Base-by-base conservation (phyloP, 2,329 filamentous ascomycete genomes). In the Arthrinium phaeospermum region DNA sequence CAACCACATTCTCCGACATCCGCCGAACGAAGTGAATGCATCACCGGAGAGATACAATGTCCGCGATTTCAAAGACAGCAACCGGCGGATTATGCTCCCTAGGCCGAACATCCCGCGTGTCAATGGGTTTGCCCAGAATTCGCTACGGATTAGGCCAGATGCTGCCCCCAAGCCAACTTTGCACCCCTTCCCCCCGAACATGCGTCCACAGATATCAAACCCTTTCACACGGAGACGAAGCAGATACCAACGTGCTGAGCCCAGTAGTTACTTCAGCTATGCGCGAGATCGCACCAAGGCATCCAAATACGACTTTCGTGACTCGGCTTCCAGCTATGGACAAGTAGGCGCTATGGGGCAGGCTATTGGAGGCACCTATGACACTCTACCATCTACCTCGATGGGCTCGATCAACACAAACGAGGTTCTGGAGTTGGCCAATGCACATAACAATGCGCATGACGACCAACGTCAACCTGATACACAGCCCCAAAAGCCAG, bases 291-390 rank as follows among this genome's bases (percentile, higher is more conserved):
- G 73, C 6, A 75, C 74, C n/a, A 73, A 71, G 8, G 75, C 74
- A 13, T 75, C 77, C 0, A 77, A 76, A 22, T 80, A 79, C 53
- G 76, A 77, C 0, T 81, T 81, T 47, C 77, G 79, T 1, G 79
- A 81, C 61, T 80, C 79, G 13, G 37, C 69, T 73, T 24, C 69
- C 61, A 46, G 72, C 74, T 6, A 57, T 41, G 49, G 73, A 72
- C 3, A 75, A 71, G n/a, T 19, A 44, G 45, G 73, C 41, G 13
- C 41, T n/a, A 68, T 46, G 24, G 19, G 27, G 4, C 67, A 46
- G 19, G 67, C 45, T 12, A 27, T 14, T 7, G 24, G 27, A 12
- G 44, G 44, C 22, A 68, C 14, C 24, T 68, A 68, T 30, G 45
- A 30, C 41, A 68, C 67, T 27, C 67, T 68, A 44, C 44, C 41